These are phyloP conservation scores for Mycena citricolor DNA, from an alignment of 1,284 basidiomycete genomes.

Conservation along the genomic window DNA sequence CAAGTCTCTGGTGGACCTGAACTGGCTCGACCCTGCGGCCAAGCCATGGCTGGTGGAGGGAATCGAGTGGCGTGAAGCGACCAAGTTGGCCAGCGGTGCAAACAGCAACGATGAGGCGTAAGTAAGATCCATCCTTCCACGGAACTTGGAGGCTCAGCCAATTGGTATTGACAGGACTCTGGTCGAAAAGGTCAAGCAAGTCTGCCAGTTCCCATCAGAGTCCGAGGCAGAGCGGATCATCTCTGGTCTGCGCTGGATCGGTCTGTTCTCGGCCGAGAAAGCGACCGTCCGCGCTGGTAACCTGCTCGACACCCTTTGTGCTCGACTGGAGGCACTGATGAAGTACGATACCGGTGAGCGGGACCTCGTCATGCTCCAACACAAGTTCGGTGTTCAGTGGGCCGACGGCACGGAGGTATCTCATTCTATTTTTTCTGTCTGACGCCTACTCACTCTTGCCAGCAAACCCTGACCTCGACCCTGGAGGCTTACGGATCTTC, in stretches of 20 bases:
- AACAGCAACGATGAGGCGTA: slow-evolving; percentile 71
- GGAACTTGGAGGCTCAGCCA: slow-evolving; percentile 12
- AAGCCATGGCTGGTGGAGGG: slow-evolving; percentile 80
- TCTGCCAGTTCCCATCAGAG: slow-evolving; percentile 72
- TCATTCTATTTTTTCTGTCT: slow-evolving; percentile 5
- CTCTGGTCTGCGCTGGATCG: slow-evolving; percentile 91
- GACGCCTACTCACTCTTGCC: slow-evolving; percentile 17
- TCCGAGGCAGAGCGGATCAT: slow-evolving; percentile 75
- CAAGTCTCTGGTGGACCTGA: slow-evolving; percentile 83
- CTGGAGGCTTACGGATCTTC: slow-evolving; percentile 90
- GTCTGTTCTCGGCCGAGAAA: slow-evolving; percentile 79
- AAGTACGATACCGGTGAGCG: slow-evolving; percentile 89
- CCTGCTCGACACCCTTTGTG: slow-evolving; percentile 94
- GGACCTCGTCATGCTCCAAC: slow-evolving; percentile 96
- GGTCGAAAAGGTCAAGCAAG: slow-evolving; percentile 66
- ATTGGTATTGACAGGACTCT: slow-evolving; percentile 47
- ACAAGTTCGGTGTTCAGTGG: slow-evolving; percentile 92
- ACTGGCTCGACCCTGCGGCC: slow-evolving; percentile 78
- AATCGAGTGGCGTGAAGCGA: slow-evolving; percentile 82
- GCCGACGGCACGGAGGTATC: slow-evolving; percentile 73
- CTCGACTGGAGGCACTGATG: slow-evolving; percentile 89
- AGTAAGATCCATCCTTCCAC: slow-evolving; percentile 24
- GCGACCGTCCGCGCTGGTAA: slow-evolving; percentile 71
- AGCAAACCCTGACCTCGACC: slow-evolving; percentile 90
- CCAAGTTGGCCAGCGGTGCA: slow-evolving; percentile 76